Percentiles rank a stretch among this genome's conserved stretches.
Conservation (phyloP, 2,329 filamentous ascomycete genomes). For the Penicillium digitatum region DNA sequence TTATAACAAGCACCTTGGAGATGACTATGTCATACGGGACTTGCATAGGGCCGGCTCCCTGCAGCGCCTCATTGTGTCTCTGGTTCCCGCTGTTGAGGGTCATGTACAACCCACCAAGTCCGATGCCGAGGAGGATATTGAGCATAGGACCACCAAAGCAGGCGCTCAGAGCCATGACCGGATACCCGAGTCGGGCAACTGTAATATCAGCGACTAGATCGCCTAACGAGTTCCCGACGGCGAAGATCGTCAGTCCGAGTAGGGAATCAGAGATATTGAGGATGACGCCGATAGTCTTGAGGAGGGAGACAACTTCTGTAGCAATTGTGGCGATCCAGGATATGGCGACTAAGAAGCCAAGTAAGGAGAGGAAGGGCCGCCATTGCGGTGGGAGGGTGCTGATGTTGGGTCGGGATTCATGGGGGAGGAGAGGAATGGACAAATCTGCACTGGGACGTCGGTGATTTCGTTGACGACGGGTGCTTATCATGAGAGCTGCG, state of each 20-base stretch:
- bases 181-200: constrained; percentile 85
- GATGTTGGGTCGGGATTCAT: constrained; percentile 25
- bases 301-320: constrained; percentile 87
- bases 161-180: constrained; percentile 90
- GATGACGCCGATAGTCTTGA: constrained; percentile 90
- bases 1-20: constrained; percentile 78
- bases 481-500: constrained; percentile 63
- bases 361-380: constrained; percentile 75
- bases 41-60: background rate
- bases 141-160: constrained; percentile 99
- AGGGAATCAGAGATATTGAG: constrained; percentile 92
- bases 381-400: constrained; percentile 62
- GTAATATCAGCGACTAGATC: constrained; percentile 94
- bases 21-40: constrained; percentile 78
- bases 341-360: constrained; percentile 87
- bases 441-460: background rate
- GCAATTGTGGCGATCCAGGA: constrained; percentile 96
- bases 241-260: constrained; percentile 90
- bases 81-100: constrained; percentile 55
- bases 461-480: constrained; percentile 45
- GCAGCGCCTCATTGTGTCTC: constrained; percentile 10
- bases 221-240: constrained; percentile 90
- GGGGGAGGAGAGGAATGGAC: background rate
- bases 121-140: constrained; percentile 92
- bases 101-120: constrained; percentile 86